These are phyloP conservation scores for Ogataea trehaloabstinens DNA, from an alignment of 805 yeast species.

Conservation along the genomic window DNA sequence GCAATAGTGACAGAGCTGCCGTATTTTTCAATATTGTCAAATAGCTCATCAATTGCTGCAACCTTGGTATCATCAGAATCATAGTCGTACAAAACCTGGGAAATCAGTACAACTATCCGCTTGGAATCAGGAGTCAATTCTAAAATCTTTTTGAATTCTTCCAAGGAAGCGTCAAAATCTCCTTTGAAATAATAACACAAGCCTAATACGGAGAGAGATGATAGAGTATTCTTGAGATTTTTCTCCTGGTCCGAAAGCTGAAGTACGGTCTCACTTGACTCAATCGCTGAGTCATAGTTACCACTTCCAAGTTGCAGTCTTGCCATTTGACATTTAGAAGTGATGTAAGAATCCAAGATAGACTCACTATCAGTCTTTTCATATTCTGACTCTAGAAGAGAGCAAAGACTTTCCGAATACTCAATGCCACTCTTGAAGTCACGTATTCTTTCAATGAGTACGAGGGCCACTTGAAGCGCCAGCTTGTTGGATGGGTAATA, in stretches of 20 bases:
- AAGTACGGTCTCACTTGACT: conserved; percentile 54
- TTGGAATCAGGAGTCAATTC: conserved; percentile 54
- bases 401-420: conserved; percentile 46
- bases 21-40: conserved; percentile 55
- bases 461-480: conserved; percentile 55
- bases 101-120: conserved; percentile 66
- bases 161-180: conserved; percentile 64
- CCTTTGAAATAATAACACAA: conserved; percentile 62
- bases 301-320: conserved; percentile 64
- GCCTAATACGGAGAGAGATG: conserved; percentile 72
- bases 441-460: conserved; percentile 67
- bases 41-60: conserved; percentile 82
- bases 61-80: conserved; percentile 75
- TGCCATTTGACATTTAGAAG: conserved; percentile 67
- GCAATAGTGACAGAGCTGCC: conserved; percentile 71
- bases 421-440: conserved; percentile 54
- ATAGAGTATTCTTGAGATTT: conserved; percentile 39
- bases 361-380: conserved; percentile 15
- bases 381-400: conserved; percentile 32
- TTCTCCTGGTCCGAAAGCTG: conserved; percentile 44
- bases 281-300: conserved; percentile 57
- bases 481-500: conserved; percentile 55
- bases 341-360: conserved; percentile 49
- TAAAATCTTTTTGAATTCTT: conserved; percentile 64
- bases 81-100: conserved; percentile 76